Evolutionary conservation across 306 rosid genomes (phyloP).

Genomic region (Alnus rubra): DNA sequence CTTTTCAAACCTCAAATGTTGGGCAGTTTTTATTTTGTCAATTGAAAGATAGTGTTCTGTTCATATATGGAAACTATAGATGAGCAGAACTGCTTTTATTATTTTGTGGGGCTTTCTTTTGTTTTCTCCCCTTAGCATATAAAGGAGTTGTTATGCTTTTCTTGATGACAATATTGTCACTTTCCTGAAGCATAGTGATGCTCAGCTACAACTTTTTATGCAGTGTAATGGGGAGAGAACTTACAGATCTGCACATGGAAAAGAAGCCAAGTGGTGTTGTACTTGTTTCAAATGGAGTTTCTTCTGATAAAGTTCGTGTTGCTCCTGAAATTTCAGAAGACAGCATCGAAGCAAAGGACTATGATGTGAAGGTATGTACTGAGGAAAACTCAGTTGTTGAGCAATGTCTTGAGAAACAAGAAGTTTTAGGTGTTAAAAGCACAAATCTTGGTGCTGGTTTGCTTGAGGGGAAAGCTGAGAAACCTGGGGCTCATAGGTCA

Average conservation of each 20-base stretch:
- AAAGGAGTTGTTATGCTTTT: neutral
- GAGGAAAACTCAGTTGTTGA: constrained; percentile 46
- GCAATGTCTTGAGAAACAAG: constrained; percentile 48
- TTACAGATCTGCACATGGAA: constrained; percentile 55
- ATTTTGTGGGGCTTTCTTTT: neutral
- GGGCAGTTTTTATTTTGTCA: neutral
- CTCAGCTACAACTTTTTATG: constrained; percentile 34
- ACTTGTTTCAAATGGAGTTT: constrained; percentile 45
- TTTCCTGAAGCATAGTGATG: constrained; percentile 13
- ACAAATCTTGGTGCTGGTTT: constrained; percentile 40
- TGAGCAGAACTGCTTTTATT: neutral
- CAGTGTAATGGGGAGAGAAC: constrained; percentile 94
- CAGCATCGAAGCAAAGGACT: constrained; percentile 57
- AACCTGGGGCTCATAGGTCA: constrained; percentile 43
- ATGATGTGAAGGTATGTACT: constrained; percentile 56
- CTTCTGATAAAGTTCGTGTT: constrained; percentile 50
- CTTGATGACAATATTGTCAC: neutral
- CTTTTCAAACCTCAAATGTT: neutral
- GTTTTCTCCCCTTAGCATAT: constrained; percentile 2
- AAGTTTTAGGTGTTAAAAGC: constrained; percentile 48
- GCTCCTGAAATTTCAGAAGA: constrained; percentile 65
- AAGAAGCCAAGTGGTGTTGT: constrained; percentile 45
- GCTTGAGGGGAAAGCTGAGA: constrained; percentile 49
- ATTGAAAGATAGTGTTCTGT: neutral
- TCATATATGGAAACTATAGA: neutral